Conservation (phyloP, 108 stramenopile genomes). For the Pelagomonas calceolata region DNA sequence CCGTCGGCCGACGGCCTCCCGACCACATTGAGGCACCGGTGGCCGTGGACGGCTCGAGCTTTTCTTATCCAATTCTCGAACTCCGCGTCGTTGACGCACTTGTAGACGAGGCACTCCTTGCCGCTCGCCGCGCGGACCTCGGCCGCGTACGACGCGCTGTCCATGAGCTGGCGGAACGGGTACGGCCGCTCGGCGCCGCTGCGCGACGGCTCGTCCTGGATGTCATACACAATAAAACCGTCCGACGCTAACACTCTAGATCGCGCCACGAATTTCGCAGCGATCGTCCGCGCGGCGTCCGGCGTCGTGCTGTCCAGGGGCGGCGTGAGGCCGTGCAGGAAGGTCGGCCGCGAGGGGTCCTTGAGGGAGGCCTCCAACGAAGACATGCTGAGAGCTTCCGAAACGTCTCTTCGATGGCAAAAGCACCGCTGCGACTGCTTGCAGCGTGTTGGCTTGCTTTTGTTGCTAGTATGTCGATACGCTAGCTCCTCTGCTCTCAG, state of each 20-base stretch:
- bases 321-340: not conserved
- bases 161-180: conserved; percentile 48
- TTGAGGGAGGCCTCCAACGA: too few species aligned
- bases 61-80: conserved; percentile 39
- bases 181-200: conserved; percentile 33
- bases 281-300: not conserved
- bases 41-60: conserved; percentile 26
- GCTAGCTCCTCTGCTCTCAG: too few species aligned
- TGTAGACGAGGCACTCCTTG: conserved; percentile 41
- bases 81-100: conserved; percentile 39
- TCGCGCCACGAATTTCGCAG: not conserved
- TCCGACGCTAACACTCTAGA: conserved; percentile 38
- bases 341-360: too few species aligned
- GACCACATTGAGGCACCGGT: conserved; percentile 41
- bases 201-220: conserved; percentile 53
- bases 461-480: too few species aligned
- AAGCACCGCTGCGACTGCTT: too few species aligned
- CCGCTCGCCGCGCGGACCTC: conserved; percentile 28
- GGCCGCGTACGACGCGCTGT: conserved; percentile 30
- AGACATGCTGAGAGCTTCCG: too few species aligned
- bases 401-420: too few species aligned
- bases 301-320: not conserved
- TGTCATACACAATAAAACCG: conserved; percentile 56
- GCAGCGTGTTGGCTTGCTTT: too few species aligned
- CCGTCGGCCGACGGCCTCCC: conserved; percentile 28